phyloP scores from a whole-genome alignment of 768 basidiomycete species.

The Tylopilus balloui region DNA sequence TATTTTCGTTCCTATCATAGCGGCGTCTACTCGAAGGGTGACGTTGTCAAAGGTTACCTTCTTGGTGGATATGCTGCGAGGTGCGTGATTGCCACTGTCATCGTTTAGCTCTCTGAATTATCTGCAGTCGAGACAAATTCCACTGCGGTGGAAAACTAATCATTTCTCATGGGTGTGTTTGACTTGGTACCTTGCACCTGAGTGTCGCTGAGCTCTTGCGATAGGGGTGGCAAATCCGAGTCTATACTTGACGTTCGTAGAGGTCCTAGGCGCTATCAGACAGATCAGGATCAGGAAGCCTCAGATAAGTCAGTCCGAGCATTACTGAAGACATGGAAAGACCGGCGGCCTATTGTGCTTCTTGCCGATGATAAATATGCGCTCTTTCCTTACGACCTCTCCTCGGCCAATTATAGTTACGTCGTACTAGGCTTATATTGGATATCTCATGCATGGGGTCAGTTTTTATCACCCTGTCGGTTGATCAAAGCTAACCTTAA shows the following conservation, averaged over 20 bases:
- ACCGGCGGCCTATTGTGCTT: slow-evolving; percentile 59
- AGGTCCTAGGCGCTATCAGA: slow-evolving; percentile 37
- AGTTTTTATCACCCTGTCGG: slow-evolving; percentile 1
- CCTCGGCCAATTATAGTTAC: slow-evolving; percentile 45
- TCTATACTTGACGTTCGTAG: slow-evolving; percentile 41
- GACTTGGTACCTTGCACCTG: not conserved
- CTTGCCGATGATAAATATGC: slow-evolving; percentile 72
- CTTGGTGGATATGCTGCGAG: slow-evolving; percentile 65
- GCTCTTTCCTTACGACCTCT: slow-evolving; percentile 68
- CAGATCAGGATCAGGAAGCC: slow-evolving; percentile 62
- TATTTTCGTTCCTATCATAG: slow-evolving; percentile 70
- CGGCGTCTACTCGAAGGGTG: slow-evolving; percentile 65
- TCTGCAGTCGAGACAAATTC: slow-evolving; percentile 62
- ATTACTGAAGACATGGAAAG: slow-evolving; percentile 52
- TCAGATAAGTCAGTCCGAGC: slow-evolving; percentile 70
- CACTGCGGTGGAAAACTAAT: slow-evolving; percentile 62
- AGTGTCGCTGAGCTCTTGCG: not conserved
- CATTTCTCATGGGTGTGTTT: slow-evolving; percentile 75
- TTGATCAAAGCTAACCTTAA: slow-evolving; percentile 14
- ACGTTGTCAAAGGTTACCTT: slow-evolving; percentile 70
- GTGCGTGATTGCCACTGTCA: slow-evolving; percentile 34
- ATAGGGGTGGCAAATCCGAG: slow-evolving; percentile 67
- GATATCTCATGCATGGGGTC: slow-evolving; percentile 57
- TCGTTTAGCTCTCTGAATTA: slow-evolving; percentile 10
- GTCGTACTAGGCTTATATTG: slow-evolving; percentile 57